Evolutionary conservation across 108 stramenopile genomes (phyloP), one percentile per base, ranked within the genome.

Genomic region (Aurantiochytrium sp.): DNA sequence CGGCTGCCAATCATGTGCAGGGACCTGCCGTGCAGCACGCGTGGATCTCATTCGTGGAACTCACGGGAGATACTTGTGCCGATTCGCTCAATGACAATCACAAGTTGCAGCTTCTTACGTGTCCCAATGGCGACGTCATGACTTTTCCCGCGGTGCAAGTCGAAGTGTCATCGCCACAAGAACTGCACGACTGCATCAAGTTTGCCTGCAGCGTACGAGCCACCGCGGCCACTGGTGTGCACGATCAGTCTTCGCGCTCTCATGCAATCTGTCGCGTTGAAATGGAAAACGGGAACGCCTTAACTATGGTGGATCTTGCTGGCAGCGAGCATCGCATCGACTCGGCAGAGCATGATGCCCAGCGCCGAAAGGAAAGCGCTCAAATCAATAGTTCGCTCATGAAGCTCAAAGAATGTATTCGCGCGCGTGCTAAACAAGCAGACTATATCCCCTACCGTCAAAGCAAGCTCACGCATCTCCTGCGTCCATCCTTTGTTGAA

Each of bases 301-400:
- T 91, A 0, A 91, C 90, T 5, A 42, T 91, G 59, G 90, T 91
- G 1, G 90, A 91, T 29, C 59, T 91, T 42, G 90, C 90, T 23
- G 90, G 90, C 25, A 88, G 87, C 47, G 90, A 91, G 88, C 88
- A 89, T 23, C 90, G 90, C 1, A 91, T 91, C 2, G 90, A 91
- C 53, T 91, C 90, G 18, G 88, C 69, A 29, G 43, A 90, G 28
- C 83, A 90, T 51, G 58, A 89, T 25, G 88, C 76, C 6, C 87
- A 90, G 25, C 60, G 90, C 23, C 90, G 90, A 8, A 90, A 90
- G 59, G 90, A 90, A 69, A 72, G 58, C 55, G 87, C 87, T 12
- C 43, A 72, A 6, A 90, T 90, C 43, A 90, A 90, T 2, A 47
- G 87, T 25, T 90, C 90, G n/a, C 72, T 90, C 2, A 90, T 90